These are phyloP conservation scores for Hypoxylon perforatum DNA, from an alignment of 495 filamentous ascomycete species.

Conservation along the genomic window DNA sequence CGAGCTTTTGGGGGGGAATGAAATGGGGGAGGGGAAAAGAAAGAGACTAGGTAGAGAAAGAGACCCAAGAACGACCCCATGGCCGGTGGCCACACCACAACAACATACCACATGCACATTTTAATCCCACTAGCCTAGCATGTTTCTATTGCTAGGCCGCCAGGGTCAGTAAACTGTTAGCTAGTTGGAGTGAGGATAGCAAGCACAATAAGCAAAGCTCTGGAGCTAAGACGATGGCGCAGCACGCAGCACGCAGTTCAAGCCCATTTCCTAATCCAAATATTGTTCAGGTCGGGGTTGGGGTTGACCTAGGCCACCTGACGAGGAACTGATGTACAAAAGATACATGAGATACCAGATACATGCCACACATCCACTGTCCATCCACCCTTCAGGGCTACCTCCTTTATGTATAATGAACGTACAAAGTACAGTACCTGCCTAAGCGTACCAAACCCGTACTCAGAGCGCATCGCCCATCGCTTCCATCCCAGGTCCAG, in stretches of 20 bases:
- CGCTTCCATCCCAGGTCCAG: too few relatives aligned
- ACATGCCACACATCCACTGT: too few relatives aligned
- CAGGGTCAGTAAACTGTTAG: not conserved
- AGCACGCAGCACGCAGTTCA: slow-evolving; percentile 11
- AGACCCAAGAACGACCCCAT: slow-evolving; percentile 11
- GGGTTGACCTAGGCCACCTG: slow-evolving; percentile 25
- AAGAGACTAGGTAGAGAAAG: slow-evolving; percentile 1
- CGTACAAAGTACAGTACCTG: slow-evolving; percentile 32
- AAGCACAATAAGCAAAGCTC: slow-evolving; percentile 7
- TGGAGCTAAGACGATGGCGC: slow-evolving; percentile 24
- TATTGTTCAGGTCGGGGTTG: slow-evolving; percentile 31
- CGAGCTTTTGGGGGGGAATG: slow-evolving; percentile 13
- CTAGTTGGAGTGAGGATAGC: not conserved
- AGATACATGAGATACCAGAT: too few relatives aligned
- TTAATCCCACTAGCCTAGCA: slow-evolving; percentile 10
- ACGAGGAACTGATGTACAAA: slow-evolving; percentile 18
- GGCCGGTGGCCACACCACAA: too few relatives aligned
- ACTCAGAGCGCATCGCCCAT: too few relatives aligned
- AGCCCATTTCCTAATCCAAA: slow-evolving; percentile 25
- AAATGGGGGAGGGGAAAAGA: slow-evolving; percentile 17
- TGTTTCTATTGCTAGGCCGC: slow-evolving; percentile 7
- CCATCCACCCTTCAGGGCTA: too few relatives aligned
- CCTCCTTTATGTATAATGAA: not conserved
- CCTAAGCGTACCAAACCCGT: slow-evolving; percentile 22
- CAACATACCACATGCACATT: slow-evolving; percentile 38